Conservation (phyloP, 345 rosid genomes). For the Lumnitzera littorea region DNA sequence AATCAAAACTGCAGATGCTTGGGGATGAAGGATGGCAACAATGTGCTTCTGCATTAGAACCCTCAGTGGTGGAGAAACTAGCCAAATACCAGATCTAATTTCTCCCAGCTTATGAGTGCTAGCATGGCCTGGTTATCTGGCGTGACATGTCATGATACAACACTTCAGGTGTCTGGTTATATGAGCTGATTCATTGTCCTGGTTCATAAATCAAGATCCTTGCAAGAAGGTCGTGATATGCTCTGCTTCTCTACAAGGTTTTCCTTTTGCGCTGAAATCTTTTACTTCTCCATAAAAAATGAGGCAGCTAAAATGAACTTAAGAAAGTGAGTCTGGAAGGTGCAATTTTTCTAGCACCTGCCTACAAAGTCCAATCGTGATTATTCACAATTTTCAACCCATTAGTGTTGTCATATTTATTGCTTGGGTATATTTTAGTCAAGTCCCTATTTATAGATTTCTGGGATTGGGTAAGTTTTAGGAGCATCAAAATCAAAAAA, state of each 20-base stretch:
- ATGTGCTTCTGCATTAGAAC: conserved; percentile 74
- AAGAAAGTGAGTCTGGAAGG: neutral
- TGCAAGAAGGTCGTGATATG: no score
- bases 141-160: conserved; percentile 7
- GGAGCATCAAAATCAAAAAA: no score
- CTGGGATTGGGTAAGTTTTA: no score
- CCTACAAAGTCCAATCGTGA: no score
- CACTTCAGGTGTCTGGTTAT: neutral
- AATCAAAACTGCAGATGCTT: conserved; percentile 56
- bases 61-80: conserved; percentile 79
- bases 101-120: neutral
- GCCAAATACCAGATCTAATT: conserved; percentile 65
- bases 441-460: no score
- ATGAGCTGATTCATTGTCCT: no score
- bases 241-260: neutral
- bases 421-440: no score
- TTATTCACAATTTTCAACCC: no score
- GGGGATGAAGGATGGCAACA: conserved; percentile 84
- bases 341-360: conserved; percentile 8
- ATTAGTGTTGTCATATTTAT: no score
- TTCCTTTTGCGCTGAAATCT: neutral
- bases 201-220: no score
- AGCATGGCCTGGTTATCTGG: neutral
- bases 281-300: neutral
- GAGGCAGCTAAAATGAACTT: conserved; percentile 3